Conservation (phyloP, 2,329 filamentous ascomycete species). For the Fusarium ambrosium region DNA sequence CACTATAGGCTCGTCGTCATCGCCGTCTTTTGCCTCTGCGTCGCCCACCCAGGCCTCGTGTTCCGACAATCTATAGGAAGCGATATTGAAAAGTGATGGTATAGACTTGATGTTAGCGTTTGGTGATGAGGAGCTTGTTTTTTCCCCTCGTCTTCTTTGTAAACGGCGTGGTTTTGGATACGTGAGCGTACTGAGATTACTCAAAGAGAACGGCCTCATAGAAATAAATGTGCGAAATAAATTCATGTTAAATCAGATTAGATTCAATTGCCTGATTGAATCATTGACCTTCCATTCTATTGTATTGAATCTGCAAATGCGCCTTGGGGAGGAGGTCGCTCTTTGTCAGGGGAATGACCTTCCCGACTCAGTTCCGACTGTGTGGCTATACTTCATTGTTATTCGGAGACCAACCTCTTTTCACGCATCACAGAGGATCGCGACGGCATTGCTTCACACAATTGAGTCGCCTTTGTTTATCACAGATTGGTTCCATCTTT, state of each 20-base stretch:
- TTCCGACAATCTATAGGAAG: constrained; percentile 23
- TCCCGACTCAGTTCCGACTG: no score
- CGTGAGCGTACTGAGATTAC: neutral
- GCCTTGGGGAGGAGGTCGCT: neutral
- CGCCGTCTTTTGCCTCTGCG: constrained; percentile 53
- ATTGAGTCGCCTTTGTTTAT: neutral
- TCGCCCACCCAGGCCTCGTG: constrained; percentile 56
- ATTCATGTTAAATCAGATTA: neutral
- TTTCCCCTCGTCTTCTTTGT: neutral
- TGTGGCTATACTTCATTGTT: no score
- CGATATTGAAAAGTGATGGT: constrained; percentile 24
- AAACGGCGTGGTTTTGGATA: neutral
- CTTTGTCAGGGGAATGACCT: no score
- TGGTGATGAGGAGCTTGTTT: neutral
- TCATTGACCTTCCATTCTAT: neutral
- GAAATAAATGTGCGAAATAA: neutral
- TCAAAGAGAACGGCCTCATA: neutral
- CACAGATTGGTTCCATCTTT: neutral
- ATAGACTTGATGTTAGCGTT: neutral
- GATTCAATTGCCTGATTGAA: neutral
- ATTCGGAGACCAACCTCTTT: neutral
- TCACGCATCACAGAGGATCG: neutral
- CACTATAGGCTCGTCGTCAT: constrained; percentile 50
- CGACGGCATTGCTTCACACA: neutral
- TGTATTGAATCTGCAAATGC: neutral